Base-by-base conservation (phyloP, 2,329 filamentous ascomycete species). In the Exophiala sp. region DNA sequence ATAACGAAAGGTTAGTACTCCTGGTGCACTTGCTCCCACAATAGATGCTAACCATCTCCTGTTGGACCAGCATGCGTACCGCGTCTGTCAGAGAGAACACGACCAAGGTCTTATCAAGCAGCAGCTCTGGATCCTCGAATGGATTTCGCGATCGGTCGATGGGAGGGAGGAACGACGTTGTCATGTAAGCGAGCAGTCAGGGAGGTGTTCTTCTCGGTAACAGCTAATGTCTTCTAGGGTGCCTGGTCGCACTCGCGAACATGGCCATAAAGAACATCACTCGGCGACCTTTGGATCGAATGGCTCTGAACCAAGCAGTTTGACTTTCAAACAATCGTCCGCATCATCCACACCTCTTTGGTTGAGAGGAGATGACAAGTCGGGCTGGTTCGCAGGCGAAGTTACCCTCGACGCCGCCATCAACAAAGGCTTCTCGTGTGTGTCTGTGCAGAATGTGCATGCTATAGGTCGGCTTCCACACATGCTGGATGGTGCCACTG, bases 401-500 rank as follows among this genome's bases (percentile, higher is more conserved):
- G 43, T 41, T 35, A 35, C 40, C 13, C 49, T 44, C 6, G 54
- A 56, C 35, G 44, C 48, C 7, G 18, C 40, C 23, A 55, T 40
- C 54, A 55, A 50, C 49, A 61, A 61, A 49, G 55, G 57, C 38
- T 56, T 56, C 27, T 58, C 55, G 13, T 59, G 53, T 14, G 56
- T 58, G 34, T 53, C 53, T 30, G 46, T 60, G 14, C 58, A 60
- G 37, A 60, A 59, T 39, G 48, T 59, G 14, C 55, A 60, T 48
- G 58, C 57, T 22, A 47, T 56, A 47, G 58, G 51, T 30, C 53
- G 53, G n/a, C 53, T 60, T 13, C 58, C 58, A 18, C 56, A 56
- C 43, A 55, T 52, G 48, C 41, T 59, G 19, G 58, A 58, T 30
- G 58, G 57, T 8, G 35, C 57, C 10, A 50, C 42, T 19, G 58